A percentile compares a stretch with the other conserved stretches of the same genome.
Conservation (phyloP, 305 asterid genomes). For the Solanum hybrid region DNA sequence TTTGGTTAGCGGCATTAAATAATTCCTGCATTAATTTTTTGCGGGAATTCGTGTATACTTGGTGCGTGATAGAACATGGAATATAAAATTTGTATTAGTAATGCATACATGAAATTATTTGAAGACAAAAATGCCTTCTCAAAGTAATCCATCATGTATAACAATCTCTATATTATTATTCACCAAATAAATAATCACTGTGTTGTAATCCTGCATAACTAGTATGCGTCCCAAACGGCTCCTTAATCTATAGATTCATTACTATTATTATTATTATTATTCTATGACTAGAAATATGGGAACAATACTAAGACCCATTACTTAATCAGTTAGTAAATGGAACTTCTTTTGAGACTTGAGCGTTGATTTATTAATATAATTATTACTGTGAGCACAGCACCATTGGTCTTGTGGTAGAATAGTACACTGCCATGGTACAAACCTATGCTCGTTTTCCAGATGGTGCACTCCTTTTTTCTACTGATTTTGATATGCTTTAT, state of each 20-base stretch:
- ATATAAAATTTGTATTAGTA: neutral
- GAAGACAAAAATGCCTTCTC: neutral
- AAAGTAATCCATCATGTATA: neutral
- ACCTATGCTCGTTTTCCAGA: conserved; percentile 11
- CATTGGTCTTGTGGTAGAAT: conserved; percentile 52
- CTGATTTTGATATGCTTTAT: neutral
- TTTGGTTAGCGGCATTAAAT: neutral
- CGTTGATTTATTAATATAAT: neutral
- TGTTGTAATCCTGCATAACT: neutral
- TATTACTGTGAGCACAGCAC: conserved; percentile 6
- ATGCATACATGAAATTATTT: neutral
- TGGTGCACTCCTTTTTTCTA: neutral
- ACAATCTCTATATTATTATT: neutral
- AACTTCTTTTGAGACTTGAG: neutral
- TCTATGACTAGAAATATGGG: neutral
- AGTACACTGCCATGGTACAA: conserved; percentile 55
- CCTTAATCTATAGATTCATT: neutral
- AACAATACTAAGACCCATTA: neutral
- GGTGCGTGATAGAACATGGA: neutral
- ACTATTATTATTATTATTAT: neutral
- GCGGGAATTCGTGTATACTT: neutral
- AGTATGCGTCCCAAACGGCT: neutral
- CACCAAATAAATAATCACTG: neutral
- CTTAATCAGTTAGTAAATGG: neutral
- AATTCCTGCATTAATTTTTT: neutral